These are phyloP conservation scores for Corynespora cassiicola DNA, from an alignment of 2,329 filamentous ascomycete species.

Conservation along the genomic window DNA sequence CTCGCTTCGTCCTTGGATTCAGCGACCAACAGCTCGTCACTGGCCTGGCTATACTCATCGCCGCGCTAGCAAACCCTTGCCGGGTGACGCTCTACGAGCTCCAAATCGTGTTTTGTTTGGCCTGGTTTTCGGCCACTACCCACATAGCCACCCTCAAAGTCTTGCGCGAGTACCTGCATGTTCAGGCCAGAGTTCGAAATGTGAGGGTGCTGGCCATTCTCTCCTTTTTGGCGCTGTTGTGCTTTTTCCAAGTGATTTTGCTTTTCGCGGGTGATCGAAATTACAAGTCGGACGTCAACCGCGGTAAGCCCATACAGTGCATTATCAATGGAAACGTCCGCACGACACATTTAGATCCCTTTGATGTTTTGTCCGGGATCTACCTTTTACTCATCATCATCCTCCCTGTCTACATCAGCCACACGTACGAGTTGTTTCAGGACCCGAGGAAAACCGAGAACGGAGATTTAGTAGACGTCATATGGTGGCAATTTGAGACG, in stretches of 20 bases:
- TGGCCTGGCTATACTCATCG: constrained; percentile 13
- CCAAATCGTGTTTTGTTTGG: constrained; percentile 8
- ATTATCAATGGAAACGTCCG: not conserved
- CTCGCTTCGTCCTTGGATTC: constrained; percentile 17
- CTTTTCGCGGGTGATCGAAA: not conserved
- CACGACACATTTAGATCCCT: too few species aligned
- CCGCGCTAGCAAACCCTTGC: constrained; percentile 9
- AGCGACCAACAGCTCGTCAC: constrained; percentile 15
- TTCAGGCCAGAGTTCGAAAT: constrained; percentile 3
- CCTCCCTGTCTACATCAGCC: too few species aligned
- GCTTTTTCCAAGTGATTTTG: constrained; percentile 1
- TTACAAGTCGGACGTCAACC: not conserved
- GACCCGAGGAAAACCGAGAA: too few species aligned
- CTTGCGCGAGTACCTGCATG: constrained; percentile 5
- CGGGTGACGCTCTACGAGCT: constrained; percentile 8
- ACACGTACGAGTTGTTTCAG: too few species aligned
- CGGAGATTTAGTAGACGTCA: too few species aligned
- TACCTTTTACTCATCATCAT: too few species aligned
- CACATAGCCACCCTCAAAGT: constrained; percentile 3
- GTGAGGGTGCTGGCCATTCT: constrained; percentile 3
- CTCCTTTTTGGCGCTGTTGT: constrained; percentile 3
- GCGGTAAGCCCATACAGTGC: not conserved
- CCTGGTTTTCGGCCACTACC: constrained; percentile 7
- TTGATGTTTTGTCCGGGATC: too few species aligned
- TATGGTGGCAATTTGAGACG: too few species aligned